phyloP scores from a whole-genome alignment of 495 filamentous ascomycete species.

The Lichina pygmaea region DNA sequence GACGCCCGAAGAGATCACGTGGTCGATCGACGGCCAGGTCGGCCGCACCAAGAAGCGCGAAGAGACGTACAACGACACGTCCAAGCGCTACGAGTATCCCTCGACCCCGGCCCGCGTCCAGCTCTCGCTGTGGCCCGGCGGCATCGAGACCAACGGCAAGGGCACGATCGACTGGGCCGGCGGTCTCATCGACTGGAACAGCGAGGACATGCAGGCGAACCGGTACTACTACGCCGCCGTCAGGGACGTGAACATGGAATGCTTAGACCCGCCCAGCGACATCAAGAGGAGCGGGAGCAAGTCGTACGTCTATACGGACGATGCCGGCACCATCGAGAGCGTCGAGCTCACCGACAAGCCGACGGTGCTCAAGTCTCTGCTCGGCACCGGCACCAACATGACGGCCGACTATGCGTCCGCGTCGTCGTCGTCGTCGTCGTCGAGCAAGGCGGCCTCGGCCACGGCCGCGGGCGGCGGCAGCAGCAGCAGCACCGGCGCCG shows the following conservation, averaged over 20 bases:
- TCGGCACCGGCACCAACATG: conserved; percentile 54
- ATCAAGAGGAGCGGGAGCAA: conserved; percentile 29
- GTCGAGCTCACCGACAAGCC: conserved; percentile 45
- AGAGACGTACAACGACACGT: conserved; percentile 61
- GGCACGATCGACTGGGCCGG: conserved; percentile 87
- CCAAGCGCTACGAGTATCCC: conserved; percentile 65
- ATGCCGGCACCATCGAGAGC: conserved; percentile 40
- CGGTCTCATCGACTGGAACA: conserved; percentile 70
- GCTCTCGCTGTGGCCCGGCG: conserved; percentile 90
- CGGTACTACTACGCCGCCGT: conserved; percentile 80
- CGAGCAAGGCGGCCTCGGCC: conserved; percentile 9
- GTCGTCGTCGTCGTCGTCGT: conserved; percentile 4
- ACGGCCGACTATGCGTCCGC: conserved; percentile 16
- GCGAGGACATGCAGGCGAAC: conserved; percentile 46
- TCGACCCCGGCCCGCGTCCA: conserved; percentile 86
- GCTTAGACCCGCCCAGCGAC: conserved; percentile 47
- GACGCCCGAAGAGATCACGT: conserved; percentile 60
- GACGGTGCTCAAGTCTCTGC: conserved; percentile 55
- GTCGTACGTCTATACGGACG: conserved; percentile 51
- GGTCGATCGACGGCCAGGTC: conserved; percentile 57
- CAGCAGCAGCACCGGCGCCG: conserved; percentile 8
- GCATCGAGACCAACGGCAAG: conserved; percentile 43
- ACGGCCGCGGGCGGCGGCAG: conserved; percentile 14
- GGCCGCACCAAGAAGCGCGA: conserved; percentile 45
- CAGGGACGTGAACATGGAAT: conserved; percentile 50